phyloP scores from a whole-genome alignment of 371 early-diverging fungal genomes.

The Parasitella parasitica region DNA sequence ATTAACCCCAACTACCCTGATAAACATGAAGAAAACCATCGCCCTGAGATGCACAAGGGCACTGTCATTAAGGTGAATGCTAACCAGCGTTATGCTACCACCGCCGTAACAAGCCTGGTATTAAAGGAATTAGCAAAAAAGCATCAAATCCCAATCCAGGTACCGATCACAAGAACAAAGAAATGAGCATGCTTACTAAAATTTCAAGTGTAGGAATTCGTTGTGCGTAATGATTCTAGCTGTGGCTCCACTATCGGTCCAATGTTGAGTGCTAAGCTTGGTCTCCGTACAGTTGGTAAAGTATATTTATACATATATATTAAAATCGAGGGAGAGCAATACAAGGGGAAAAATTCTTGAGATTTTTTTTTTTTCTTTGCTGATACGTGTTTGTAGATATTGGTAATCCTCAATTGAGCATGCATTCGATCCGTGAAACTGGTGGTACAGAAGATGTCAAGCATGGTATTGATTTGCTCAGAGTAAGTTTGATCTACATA shows the following conservation, averaged over 20 bases:
- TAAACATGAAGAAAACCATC: constrained; percentile 87
- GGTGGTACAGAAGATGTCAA: constrained; percentile 86
- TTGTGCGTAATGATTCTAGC: constrained; percentile 88
- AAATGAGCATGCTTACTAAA: neutral
- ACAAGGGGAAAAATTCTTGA: neutral
- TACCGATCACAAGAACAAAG: neutral
- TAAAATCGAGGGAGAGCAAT: neutral
- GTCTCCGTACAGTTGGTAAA: constrained; percentile 85
- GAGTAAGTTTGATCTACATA: constrained; percentile 26
- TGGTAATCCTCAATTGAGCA: constrained; percentile 90
- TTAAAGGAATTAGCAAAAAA: constrained; percentile 74
- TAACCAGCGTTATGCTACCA: constrained; percentile 94
- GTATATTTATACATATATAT: neutral
- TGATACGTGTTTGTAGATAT: constrained; percentile 58
- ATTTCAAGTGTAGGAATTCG: constrained; percentile 65
- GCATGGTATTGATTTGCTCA: constrained; percentile 76
- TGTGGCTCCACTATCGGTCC: constrained; percentile 97
- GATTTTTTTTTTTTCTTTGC: neutral
- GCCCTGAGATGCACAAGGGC: constrained; percentile 88
- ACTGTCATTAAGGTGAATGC: constrained; percentile 95
- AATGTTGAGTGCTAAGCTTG: constrained; percentile 87
- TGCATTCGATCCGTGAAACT: constrained; percentile 94
- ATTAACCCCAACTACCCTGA: constrained; percentile 87
- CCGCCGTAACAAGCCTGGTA: constrained; percentile 77
- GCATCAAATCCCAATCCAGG: constrained; percentile 74